Evolutionary conservation across 2,329 filamentous ascomycete species (phyloP), one percentile per base, ranked within the genome.

Genomic region (Neonectria coccinea): DNA sequence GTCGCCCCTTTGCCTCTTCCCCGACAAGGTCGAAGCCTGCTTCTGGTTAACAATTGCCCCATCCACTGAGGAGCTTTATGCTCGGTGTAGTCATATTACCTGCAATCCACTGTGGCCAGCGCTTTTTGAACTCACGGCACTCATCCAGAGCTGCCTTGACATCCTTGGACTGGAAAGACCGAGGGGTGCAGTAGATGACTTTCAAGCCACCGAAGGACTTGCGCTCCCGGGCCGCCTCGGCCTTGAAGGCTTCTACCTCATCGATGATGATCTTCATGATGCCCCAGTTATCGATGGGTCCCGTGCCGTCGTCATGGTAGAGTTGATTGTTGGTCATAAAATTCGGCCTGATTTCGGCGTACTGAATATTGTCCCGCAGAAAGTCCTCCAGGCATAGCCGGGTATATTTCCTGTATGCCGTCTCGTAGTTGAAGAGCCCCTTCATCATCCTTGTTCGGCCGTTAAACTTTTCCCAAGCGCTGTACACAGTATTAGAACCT

Each of bases 381-480:
- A 92, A 89, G 64, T 88, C 85, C 62, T 88, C 79, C 11, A 92
- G 85, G 20, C 87, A 88, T 3, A 79, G 75, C 10, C 81, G 79
- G 2, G 89, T 90, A 70, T 92, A 92, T 74, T 78, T 80, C 51
- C 81, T 80, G 72, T 89, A 92, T 4, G 89, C 88, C 4, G 80
- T 82, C 73, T 88, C 84, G 69, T 92, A 92, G 73, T 90, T 90
- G 71, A 92, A 85, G 0, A 92, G 80, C 0, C 90, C 90, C 73
- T 92, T 92, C 84, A 92, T 91, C 80, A 90, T 90, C 54, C 89
- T 84, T 4, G 90, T 92, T 4, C 89, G 84, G 53, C 85, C 84
- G 67, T 92, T 91, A 76, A 93, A 94, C 70, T 84, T 85, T 62
- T 83, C 80, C 86, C 86, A 89, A 7, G 84, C 82, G 7, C 85